Base-by-base conservation (phyloP, 2,329 filamentous ascomycete species). In the Cadophora luteo-olivacea region DNA sequence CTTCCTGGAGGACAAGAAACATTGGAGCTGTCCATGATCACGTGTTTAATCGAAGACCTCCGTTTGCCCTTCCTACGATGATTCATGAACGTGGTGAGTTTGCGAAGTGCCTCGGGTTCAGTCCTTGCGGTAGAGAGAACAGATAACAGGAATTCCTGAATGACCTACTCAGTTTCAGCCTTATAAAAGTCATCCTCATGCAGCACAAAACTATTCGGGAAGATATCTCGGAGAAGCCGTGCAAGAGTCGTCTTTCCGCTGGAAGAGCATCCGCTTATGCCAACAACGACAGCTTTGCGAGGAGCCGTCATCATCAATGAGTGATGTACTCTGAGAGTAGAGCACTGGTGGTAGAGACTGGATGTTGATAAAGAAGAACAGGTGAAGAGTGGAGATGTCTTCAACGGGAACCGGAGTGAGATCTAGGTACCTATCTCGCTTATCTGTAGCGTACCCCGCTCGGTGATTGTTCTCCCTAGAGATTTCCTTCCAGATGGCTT, bases 111-210 rank as follows among this genome's bases (percentile, higher is more conserved):
- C 16, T 16, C 41, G 2, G 4, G 6, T 16, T 5, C 1, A 19
- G 6, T 5, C 19, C 12, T 45, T 19, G 11, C 19, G 29, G 5
- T 16, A 45, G 41, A 45, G 1, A 45, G 45, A 61, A 52, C 19
- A 3, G 2, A 65, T 22, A 64, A 6, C 12, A 5, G 1, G 8
- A 45, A 14, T 19, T 5, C 16, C 3, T 1, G 41, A 7, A 25
- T 4, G n/a, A 80, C 85, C 77, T 76, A 92, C 86, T 93, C 86
- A 36, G 86, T 81, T 78, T 98, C 95, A 0, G 92, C 84, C 72
- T 89, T 89, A 82, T 97, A 99, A 79, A 98, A 99, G 80, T 99
- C 96, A 82, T 99, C 96, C 79, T 97, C 89, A 79, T 99, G 96
- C 25, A 99, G 85, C 76, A 98, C 92, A 77, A 94, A 95, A 19